These are phyloP conservation scores for Chrysochromulina tobinii DNA, from an alignment of 78 protist species.

Conservation along the genomic window DNA sequence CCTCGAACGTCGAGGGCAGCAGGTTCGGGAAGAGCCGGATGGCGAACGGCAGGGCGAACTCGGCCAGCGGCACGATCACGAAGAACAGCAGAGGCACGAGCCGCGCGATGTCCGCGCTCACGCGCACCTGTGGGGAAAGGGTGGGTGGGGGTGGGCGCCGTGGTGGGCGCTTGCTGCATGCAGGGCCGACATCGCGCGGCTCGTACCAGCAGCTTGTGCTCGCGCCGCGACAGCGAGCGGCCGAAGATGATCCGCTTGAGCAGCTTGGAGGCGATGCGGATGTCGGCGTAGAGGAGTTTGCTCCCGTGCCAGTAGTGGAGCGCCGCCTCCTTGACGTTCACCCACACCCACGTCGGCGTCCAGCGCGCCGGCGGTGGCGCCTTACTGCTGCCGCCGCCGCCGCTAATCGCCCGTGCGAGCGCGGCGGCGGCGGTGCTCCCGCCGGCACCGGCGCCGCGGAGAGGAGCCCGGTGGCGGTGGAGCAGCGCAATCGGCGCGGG, in stretches of 20 bases:
- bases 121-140: not conserved
- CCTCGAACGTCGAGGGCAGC: constrained; percentile 65
- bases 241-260: constrained; percentile 15
- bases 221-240: constrained; percentile 45
- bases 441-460: constrained; percentile 71
- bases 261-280: not conserved
- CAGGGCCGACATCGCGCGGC: too few species aligned
- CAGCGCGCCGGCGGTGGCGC: not conserved
- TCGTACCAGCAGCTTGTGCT: constrained; percentile 30
- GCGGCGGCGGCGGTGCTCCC: not conserved
- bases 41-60: constrained; percentile 64
- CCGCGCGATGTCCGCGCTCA: constrained; percentile 59
- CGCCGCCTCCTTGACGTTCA: not conserved
- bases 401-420: not conserved
- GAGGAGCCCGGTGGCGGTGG: too few species aligned
- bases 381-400: not conserved
- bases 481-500: too few species aligned
- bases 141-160: too few species aligned
- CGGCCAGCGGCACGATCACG: constrained; percentile 65
- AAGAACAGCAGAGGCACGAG: constrained; percentile 69
- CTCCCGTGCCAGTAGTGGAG: constrained; percentile 33
- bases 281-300: constrained; percentile 9
- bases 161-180: too few species aligned
- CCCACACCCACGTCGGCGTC: not conserved
- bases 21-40: constrained; percentile 67